Base-by-base conservation (phyloP, 2,329 filamentous ascomycete genomes). In the Aspergillus novofumigatus region DNA sequence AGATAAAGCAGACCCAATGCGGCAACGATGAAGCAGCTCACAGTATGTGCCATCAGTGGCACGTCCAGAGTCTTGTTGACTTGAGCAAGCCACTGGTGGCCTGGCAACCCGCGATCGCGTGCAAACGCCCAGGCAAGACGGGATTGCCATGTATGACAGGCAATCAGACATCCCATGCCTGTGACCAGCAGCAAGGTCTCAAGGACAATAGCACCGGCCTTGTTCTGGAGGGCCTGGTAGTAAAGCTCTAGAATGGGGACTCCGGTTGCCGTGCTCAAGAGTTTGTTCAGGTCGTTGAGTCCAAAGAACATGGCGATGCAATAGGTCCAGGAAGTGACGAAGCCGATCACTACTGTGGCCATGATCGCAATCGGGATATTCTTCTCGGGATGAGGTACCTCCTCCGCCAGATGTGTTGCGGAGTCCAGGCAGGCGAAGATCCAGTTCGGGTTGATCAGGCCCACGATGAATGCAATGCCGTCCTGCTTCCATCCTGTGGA, bases 121-220 rank as follows among this genome's bases (percentile, higher is more conserved):
- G 81, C 80, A 62, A 83, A 82, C 20, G 78, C 79, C 80, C 80
- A 83, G 57, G 76, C 78, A 9, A 81, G 69, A 0, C 80, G 71
- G 20, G 75, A 76, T 61, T 81, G 78, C 75, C 78, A 81, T 3
- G 79, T 81, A 51, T 81, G 77, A 49, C 70, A 72, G 4, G 77
- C 74, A 48, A 80, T 72, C 48, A 76, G 64, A 60, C 78, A 79
- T 11, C 78, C 78, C 29, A 80, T 61, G 0, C 78, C 78, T 0
- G 78, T 80, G 4, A 72, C 71, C 9, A 81, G 73, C 61, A 81
- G 75, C 48, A 81, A 62, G 3, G 67, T 65, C 58, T 80, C 75
- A 11, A 81, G 69, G 3, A 75, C 72, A 54, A 80, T 76, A 0
- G 78, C 78, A 4, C 76, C 79, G 1, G 65, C 73, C 29, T 69